Base-by-base conservation (phyloP, 2,329 filamentous ascomycete species). In the Tolypocladium ovalisporum region DNA sequence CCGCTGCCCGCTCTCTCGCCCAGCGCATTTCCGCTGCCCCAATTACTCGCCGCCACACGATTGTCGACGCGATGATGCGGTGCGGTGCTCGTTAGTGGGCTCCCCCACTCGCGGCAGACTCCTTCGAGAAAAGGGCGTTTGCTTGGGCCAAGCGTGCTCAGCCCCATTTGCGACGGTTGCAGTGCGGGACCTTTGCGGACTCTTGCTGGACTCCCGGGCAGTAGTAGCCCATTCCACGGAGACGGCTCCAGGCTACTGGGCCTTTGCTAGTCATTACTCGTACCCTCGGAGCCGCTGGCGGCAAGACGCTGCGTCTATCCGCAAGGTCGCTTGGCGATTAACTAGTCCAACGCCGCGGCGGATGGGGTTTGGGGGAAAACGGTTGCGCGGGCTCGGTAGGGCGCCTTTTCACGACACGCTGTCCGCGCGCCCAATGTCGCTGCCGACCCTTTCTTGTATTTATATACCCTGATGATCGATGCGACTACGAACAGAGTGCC, bases 91-190 rank as follows among this genome's bases (percentile, higher is more conserved):
- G 12, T 32, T 29, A 51, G 47, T n/a, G 47, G 47, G n/a, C n/a
- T 17, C n/a, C 47, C 47, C 47, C 47, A 49, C 35, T 27, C 7
- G 36, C 36, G 52, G 52, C 35, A 24, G 52, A 54, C 36, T 40
- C 34, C 36, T 54, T 54, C 52, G 36, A 54, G 52, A 54, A 54
- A 39, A 6, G 36, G n/a, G 36, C 24, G 36, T 29, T 17, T 12
- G 44, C 15, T 10, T n/a, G 13, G 44, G 27, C 15, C 27, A 32
- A 51, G 10, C 37, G n/a, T n/a, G n/a, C 55, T 53, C 32, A 55
- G 56, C 56, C 42, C 44, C 37, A 19, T 55, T 55, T 58, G 56
- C 56, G 56, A 58, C 56, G 56, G 56, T 37, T 58, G 56, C 56
- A 58, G 53, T 32, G 44, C 49, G 55, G 55, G 37, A 52, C 42